Percentiles rank a stretch among this genome's conserved stretches.
These are phyloP conservation scores for Phytophthora ramorum DNA, from an alignment of 352 stramenopile genomes.

Conservation along the genomic window DNA sequence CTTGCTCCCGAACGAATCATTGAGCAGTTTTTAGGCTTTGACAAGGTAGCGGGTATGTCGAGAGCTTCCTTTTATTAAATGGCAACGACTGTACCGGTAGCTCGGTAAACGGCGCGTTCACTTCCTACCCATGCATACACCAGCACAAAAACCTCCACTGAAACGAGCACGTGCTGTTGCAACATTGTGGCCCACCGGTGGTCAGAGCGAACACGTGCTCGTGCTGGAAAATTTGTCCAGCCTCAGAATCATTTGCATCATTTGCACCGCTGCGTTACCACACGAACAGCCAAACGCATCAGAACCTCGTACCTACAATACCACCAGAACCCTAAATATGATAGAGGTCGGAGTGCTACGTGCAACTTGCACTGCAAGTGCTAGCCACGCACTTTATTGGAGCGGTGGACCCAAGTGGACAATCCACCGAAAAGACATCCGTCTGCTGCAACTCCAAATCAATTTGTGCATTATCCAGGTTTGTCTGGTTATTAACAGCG, in stretches of 20 bases:
- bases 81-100: too few species aligned
- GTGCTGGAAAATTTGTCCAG: background rate
- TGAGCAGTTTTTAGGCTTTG: too few species aligned
- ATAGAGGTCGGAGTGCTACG: too few species aligned
- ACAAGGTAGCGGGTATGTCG: background rate
- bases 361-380: too few species aligned
- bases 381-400: too few species aligned
- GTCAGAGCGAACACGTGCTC: background rate
- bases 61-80: background rate
- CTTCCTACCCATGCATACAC: background rate
- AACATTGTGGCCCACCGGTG: background rate
- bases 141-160: background rate
- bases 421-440: background rate
- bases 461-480: slow-evolving; percentile 1
- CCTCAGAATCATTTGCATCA: slow-evolving; percentile 1
- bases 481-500: background rate
- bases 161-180: slow-evolving; percentile 1
- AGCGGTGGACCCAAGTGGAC: too few species aligned
- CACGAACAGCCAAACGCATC: background rate
- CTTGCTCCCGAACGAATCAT: background rate
- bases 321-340: too few species aligned
- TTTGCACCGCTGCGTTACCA: background rate
- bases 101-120: background rate
- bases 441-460: background rate
- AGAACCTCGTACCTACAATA: too few species aligned